Evolutionary conservation across 148 eudicot genomes (phyloP), one percentile per base, ranked within the genome.

Genomic region (Heliamphora exappendiculata): DNA sequence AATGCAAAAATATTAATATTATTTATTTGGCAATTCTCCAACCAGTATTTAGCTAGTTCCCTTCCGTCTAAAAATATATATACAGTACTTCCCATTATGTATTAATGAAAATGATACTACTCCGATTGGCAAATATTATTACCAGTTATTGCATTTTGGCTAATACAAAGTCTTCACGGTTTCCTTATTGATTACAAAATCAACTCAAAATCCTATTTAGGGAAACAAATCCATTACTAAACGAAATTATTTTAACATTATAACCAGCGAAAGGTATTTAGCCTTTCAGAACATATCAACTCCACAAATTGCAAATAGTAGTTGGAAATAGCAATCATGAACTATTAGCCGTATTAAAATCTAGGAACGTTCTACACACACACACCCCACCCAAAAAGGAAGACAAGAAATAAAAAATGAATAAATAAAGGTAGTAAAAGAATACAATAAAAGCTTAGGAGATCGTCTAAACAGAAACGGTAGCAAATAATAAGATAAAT

Each of bases 141-240:
- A 66, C 49, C 49, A 36, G 69, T 36, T 24, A 65, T 66, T 66
- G 49, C 72, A 67, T 20, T 34, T 34, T 72, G 49, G 44, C 47
- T 17, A 36, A 36, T 73, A 57, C 3, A 34, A 19, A 19, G 24
- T 7, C 71, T 20, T 65, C 45, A n/a, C n/a, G 47, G 29, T 20
- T 41, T 14, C 49, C 28, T 22, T 0, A 5, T 22, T 0, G 3
- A 28, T 14, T 41, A 24, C 22, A 2, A 57, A 26, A 57, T 24
- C 31, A 26, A 57, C 62, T 24, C 62, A 57, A 22, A 57, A 24
- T 22, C 31, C 31, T 57, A 7, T n/a, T n/a, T 6, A 34, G 12
- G 28, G 44, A 36, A 64, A 36, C 0, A 13, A 57, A 19, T 17
- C 39, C 58, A 53, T 31, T 31, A 14, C 33, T 17, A 29, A 24